Base-by-base conservation (phyloP, 257 asterid genomes). In the Ilex aquifolium region DNA sequence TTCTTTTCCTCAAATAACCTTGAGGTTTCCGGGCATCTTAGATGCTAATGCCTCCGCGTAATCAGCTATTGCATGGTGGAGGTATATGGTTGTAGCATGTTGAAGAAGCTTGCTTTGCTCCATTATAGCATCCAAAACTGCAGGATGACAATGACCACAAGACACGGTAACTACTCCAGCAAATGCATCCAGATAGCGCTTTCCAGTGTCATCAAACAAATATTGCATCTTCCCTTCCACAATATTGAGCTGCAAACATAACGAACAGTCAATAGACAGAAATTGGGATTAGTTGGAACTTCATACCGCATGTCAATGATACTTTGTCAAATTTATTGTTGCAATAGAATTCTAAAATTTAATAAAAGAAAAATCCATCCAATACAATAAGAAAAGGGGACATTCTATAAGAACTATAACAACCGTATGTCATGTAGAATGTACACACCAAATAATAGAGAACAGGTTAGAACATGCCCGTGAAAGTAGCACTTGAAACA, bases 181-280 rank as follows among this genome's bases (percentile, higher is more conserved):
- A 77, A 91, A 82, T 32, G 95, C 98, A 78, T 91, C 98, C 39
- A 91, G 96, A 72, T 91, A 91, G 13, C 98, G 91, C 74, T 74
- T 86, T 42, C 95, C 96, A 17, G 64, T 86, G 68, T 91, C 98
- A 17, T 91, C 98, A 68, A 69, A 91, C 85, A 91, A 64, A 67
- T 91, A 88, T 79, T 91, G 98, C 98, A 91, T 88, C 76, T 91
- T 91, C 71, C 98, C 98, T 73, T 91, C 96, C 54, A 91, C 98
- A 17, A 86, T 91, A 71, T 91, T 91, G 59, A 91, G 82, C 96
- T 91, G 90, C 63, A 51, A 58, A 59, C 49, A 63, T 7, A 30
- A 61, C 3, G 54, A 66, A 64, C 68, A 15, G 12, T 10, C 21
- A 44, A 21, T 39, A 40, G 12, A 21, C 27, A 21, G 27, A 31